Conservation (phyloP, 768 basidiomycete genomes). For the Lepiota venenata region DNA sequence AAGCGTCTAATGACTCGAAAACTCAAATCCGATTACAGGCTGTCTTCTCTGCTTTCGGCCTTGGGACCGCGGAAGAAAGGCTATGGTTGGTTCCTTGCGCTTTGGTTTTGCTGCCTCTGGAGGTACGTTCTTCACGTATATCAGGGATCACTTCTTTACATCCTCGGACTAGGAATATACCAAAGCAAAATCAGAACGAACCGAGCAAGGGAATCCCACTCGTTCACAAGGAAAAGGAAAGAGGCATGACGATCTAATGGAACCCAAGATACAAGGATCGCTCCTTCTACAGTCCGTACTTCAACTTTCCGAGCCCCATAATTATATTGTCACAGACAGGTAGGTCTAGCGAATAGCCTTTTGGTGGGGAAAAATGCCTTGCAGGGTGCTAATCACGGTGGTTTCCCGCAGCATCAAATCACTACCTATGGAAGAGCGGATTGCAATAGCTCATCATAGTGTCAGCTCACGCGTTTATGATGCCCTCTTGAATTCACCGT, state of each 20-base stretch:
- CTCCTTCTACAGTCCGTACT: slow-evolving; percentile 83
- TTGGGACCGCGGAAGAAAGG: slow-evolving; percentile 45
- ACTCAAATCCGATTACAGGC: slow-evolving; percentile 40
- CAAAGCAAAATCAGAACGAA: slow-evolving; percentile 1
- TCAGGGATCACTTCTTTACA: background rate
- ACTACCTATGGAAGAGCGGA: slow-evolving; percentile 54
- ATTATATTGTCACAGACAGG: slow-evolving; percentile 70
- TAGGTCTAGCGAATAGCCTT: slow-evolving; percentile 24
- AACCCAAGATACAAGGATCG: slow-evolving; percentile 80
- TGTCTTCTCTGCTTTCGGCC: slow-evolving; percentile 55
- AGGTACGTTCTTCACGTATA: slow-evolving; percentile 33
- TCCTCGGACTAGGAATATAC: slow-evolving; percentile 1
- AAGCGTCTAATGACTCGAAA: background rate
- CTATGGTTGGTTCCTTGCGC: slow-evolving; percentile 63
- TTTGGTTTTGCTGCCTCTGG: slow-evolving; percentile 47
- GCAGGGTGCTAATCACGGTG: background rate
- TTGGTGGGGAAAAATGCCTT: background rate
- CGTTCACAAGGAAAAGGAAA: slow-evolving; percentile 11
- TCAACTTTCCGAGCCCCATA: slow-evolving; percentile 61
- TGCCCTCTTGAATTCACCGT: slow-evolving; percentile 63
- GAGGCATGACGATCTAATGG: slow-evolving; percentile 33
- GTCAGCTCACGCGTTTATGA: slow-evolving; percentile 82
- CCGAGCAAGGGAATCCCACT: slow-evolving; percentile 12
- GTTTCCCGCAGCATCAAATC: slow-evolving; percentile 47
- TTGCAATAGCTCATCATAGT: slow-evolving; percentile 48